phyloP scores from a whole-genome alignment of 202 grass and related monocot species.

The Setaria italica region DNA sequence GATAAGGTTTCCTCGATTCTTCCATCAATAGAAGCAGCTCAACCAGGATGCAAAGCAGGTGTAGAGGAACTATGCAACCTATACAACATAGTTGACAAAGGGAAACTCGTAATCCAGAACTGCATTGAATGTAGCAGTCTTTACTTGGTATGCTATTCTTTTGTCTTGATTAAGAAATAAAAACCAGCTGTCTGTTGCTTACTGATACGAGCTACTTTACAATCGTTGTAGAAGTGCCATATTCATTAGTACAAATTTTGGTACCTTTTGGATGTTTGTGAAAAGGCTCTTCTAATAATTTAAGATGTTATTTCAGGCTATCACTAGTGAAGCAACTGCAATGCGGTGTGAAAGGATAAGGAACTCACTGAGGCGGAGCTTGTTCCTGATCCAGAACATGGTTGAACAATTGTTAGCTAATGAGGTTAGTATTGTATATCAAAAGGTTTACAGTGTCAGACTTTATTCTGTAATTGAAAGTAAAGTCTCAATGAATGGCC shows the following conservation, averaged over 20 bases:
- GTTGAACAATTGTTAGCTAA: slow-evolving; percentile 58
- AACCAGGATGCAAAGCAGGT: slow-evolving; percentile 74
- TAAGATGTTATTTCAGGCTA: slow-evolving; percentile 58
- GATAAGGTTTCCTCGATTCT: slow-evolving; percentile 75
- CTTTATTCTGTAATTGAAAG: background rate
- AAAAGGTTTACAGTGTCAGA: background rate
- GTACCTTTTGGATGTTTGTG: background rate
- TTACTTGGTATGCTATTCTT: slow-evolving; percentile 73
- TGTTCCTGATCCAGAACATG: slow-evolving; percentile 87
- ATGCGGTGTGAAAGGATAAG: slow-evolving; percentile 72
- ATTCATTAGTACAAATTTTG: slow-evolving; percentile 9
- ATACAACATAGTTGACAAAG: slow-evolving; percentile 83
- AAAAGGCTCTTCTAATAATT: background rate
- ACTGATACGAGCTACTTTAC: background rate
- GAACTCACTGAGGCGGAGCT: slow-evolving; percentile 66
- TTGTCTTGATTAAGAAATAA: slow-evolving; percentile 6
- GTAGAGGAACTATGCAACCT: slow-evolving; percentile 87
- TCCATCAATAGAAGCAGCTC: slow-evolving; percentile 82
- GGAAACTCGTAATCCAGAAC: slow-evolving; percentile 69
- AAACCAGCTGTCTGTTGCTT: background rate
- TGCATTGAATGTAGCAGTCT: slow-evolving; percentile 83
- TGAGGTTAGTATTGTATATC: slow-evolving; percentile 2
- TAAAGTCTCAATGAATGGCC: background rate
- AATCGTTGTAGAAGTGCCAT: background rate
- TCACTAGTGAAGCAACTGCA: slow-evolving; percentile 77